Evolutionary conservation across 2,329 filamentous ascomycete genomes (phyloP), one percentile per base, ranked within the genome.

Genomic region (Coleophoma crateriformis): DNA sequence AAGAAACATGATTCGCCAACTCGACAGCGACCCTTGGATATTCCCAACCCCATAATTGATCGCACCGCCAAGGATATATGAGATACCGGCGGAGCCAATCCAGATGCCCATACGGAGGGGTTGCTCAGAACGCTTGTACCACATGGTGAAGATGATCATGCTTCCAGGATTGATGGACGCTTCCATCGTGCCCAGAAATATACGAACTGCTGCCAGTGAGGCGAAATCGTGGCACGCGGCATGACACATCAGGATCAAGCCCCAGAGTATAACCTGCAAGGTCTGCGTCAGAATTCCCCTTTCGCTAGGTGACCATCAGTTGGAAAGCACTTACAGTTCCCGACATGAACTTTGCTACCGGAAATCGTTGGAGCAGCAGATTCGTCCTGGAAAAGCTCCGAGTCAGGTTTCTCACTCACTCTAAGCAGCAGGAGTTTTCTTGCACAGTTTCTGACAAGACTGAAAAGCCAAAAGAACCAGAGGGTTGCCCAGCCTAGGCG

Each of bases 81-180:
- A 33, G 35, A 49, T 45, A 11, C 14, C 41, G 12, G 32, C 37
- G 69, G 53, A 81, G 19, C 71, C 74, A 53, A 81, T 80, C 79
- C 79, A 82, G 2, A 71, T 72, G 11, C 74, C 73, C 8, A 77
- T 74, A 1, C 79, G 67, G 45, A 75, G 57, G 0, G 78, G 79
- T 61, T 82, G 78, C 54, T 82, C 79, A 51, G 71, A 68, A 45
- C 78, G 70, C 37, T 76, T 71, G 68, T 76, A 83, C 79, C 79
- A 83, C 75, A 80, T 80, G 50, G 77, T 72, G 1, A 76, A 78
- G 34, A 79, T 75, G 20, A 76, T 74, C 7, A 79, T 68, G 52
- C 78, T 80, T 17, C 71, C 72, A 0, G 78, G 77, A 41, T 27
- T 33, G 13, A 49, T 44, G 3, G 27, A 27, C 13, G 47, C 47